phyloP scores from a whole-genome alignment of 306 rosid genomes.

The Cucurbita maxima region DNA sequence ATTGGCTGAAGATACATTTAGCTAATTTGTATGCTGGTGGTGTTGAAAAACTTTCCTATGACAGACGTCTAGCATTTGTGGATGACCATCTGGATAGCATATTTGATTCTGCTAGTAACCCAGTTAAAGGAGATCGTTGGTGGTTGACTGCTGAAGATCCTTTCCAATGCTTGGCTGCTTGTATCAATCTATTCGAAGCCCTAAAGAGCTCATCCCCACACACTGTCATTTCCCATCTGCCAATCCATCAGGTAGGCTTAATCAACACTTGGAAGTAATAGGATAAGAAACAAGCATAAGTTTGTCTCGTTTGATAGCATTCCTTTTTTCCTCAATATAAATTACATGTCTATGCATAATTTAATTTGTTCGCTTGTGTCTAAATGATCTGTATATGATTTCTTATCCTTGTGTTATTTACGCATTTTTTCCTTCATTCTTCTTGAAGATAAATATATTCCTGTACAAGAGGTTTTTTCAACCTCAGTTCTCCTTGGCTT shows the following conservation, averaged over 20 bases:
- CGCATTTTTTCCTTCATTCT: neutral
- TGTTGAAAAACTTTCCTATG: constrained; percentile 63
- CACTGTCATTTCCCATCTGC: constrained; percentile 58
- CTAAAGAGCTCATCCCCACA: constrained; percentile 60
- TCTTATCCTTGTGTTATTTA: neutral
- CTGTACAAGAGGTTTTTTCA: neutral
- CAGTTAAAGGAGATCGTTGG: constrained; percentile 66
- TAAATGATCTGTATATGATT: neutral
- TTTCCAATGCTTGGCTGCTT: constrained; percentile 74
- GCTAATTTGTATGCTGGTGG: constrained; percentile 64
- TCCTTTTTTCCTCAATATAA: neutral
- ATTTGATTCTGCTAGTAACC: constrained; percentile 69
- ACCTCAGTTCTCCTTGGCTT: neutral
- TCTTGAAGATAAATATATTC: no score
- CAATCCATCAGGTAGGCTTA: constrained; percentile 65
- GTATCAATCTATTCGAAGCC: constrained; percentile 72
- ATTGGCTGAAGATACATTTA: constrained; percentile 74
- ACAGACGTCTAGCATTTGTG: constrained; percentile 57
- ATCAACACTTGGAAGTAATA: neutral
- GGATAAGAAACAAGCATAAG: neutral
- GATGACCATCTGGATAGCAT: constrained; percentile 52
- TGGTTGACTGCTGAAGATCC: constrained; percentile 91
- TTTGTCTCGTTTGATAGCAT: neutral
- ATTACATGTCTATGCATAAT: neutral
- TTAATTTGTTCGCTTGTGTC: neutral